Percentiles rank a stretch among this genome's conserved stretches.
These are phyloP conservation scores for Pythium sukuiense DNA, from an alignment of 352 stramenopile genomes.

Conservation along the genomic window DNA sequence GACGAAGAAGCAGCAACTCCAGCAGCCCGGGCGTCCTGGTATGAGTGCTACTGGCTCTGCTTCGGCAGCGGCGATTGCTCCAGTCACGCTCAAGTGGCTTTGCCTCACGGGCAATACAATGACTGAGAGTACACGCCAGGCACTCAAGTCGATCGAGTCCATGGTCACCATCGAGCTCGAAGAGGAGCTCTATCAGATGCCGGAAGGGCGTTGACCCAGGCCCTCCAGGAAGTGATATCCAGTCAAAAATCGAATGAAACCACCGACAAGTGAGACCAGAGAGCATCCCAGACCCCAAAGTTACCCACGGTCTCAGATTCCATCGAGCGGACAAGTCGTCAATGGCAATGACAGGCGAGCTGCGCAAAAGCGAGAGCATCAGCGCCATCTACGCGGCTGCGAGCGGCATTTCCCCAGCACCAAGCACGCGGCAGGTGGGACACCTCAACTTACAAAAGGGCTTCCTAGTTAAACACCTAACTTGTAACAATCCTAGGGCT, in stretches of 20 bases:
- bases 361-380: slow-evolving; percentile 17
- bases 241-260: slow-evolving; percentile 1
- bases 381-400: slow-evolving; percentile 34
- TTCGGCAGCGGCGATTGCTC: slow-evolving; percentile 8
- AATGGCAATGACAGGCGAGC: neutral
- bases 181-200: slow-evolving; percentile 33
- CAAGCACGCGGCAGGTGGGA: slow-evolving; percentile 17
- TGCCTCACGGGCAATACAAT: slow-evolving; percentile 63
- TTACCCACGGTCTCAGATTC: slow-evolving; percentile 5
- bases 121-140: slow-evolving; percentile 46
- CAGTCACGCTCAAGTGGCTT: slow-evolving; percentile 42
- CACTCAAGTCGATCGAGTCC: slow-evolving; percentile 32
- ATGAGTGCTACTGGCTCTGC: neutral
- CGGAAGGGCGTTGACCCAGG: neutral
- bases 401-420: slow-evolving; percentile 24
- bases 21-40: neutral
- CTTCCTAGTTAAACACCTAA: too few species aligned
- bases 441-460: too few species aligned
- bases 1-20: slow-evolving; percentile 8
- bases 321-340: neutral
- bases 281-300: neutral
- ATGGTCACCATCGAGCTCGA: slow-evolving; percentile 49
- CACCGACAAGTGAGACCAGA: neutral
- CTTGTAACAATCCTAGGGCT: neutral
- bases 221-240: slow-evolving; percentile 18